These are phyloP conservation scores for Darksidea phi DNA, from an alignment of 495 filamentous ascomycete genomes.

Conservation along the genomic window DNA sequence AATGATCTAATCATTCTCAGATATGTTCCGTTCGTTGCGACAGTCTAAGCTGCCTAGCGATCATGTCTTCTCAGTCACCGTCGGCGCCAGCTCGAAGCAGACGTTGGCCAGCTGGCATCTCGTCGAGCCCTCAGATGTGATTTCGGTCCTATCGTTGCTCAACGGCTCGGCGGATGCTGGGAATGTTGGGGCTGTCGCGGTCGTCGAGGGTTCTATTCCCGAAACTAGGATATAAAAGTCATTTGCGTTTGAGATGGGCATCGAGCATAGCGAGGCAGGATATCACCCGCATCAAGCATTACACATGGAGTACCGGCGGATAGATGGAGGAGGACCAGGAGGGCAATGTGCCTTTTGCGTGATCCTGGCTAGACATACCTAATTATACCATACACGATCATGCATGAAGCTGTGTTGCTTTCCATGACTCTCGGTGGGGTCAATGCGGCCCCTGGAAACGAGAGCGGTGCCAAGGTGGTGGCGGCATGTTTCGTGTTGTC, in stretches of 20 bases:
- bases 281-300: not conserved
- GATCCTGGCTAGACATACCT: not conserved
- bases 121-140: slow-evolving; percentile 80
- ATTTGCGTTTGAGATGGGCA: not conserved
- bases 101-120: slow-evolving; percentile 86
- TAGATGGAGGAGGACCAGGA: not conserved
- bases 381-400: not conserved
- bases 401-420: not conserved
- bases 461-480: not conserved
- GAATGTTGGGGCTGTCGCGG: slow-evolving; percentile 46
- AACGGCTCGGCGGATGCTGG: slow-evolving; percentile 51
- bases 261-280: not conserved
- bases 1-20: slow-evolving; percentile 32
- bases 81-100: slow-evolving; percentile 81
- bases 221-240: slow-evolving; percentile 21
- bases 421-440: not conserved
- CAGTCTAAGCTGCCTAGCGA: slow-evolving; percentile 54
- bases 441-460: not conserved
- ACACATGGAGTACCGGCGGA: too few relatives aligned
- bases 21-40: slow-evolving; percentile 49
- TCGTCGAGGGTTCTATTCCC: slow-evolving; percentile 40
- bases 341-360: not conserved
- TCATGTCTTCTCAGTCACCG: slow-evolving; percentile 80
- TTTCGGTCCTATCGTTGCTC: slow-evolving; percentile 72
- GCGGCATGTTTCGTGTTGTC: not conserved